These are phyloP conservation scores for Eurotiales sp. DNA, from an alignment of 2,329 filamentous ascomycete genomes.

Conservation along the genomic window DNA sequence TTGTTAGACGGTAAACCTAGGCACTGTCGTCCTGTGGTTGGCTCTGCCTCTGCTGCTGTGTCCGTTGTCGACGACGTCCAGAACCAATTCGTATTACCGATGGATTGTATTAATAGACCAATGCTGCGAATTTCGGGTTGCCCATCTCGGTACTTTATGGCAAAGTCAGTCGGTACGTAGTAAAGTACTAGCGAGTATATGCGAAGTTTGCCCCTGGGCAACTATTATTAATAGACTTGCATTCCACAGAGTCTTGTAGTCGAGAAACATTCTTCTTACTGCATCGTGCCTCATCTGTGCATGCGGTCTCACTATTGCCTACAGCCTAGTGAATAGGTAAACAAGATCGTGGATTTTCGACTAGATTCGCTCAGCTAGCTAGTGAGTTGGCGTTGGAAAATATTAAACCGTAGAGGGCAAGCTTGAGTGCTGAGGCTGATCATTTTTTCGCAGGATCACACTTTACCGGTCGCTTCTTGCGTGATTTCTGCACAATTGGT, in stretches of 20 bases:
- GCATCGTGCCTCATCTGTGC: neutral
- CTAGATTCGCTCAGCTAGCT: neutral
- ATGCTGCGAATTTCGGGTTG: neutral
- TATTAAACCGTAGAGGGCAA: neutral
- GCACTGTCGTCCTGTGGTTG: slow-evolving; percentile 9
- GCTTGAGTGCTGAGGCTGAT: neutral
- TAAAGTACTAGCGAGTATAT: neutral
- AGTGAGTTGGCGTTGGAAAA: neutral
- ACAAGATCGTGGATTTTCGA: neutral
- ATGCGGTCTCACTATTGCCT: neutral
- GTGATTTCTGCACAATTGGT: slow-evolving; percentile 9
- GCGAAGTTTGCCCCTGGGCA: neutral
- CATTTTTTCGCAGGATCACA: slow-evolving; percentile 3
- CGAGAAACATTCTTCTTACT: neutral
- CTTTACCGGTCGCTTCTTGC: slow-evolving; percentile 9
- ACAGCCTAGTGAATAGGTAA: neutral
- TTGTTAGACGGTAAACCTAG: slow-evolving; percentile 1
- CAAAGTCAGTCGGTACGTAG: too few species aligned
- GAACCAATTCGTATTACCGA: neutral
- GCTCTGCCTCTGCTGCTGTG: neutral
- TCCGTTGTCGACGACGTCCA: neutral
- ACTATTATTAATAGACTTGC: slow-evolving; percentile 7
- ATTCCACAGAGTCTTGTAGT: neutral
- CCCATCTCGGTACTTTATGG: neutral
- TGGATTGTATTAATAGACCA: neutral